Percentiles rank a stretch among this genome's conserved stretches.
Evolutionary conservation across 352 stramenopile species (phyloP).

Genomic region (Phytopythium helicoides): DNA sequence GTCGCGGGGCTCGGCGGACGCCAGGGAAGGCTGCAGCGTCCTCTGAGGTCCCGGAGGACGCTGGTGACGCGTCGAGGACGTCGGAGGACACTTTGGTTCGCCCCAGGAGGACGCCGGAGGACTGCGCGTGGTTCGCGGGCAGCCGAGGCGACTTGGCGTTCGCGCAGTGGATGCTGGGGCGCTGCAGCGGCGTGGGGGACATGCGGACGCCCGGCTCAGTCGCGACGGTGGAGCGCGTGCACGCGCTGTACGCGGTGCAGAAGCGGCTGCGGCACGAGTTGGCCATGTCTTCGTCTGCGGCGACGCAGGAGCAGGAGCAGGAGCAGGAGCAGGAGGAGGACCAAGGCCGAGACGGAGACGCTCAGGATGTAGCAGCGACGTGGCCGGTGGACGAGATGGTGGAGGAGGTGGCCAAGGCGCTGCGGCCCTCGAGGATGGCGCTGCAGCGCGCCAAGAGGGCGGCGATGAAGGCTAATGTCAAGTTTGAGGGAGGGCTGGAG

Average conservation of each 20-base stretch:
- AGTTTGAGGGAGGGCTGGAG: conserved; percentile 28
- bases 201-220: conserved; percentile 22
- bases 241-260: conserved; percentile 42
- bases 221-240: conserved; percentile 25
- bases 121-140: conserved; percentile 43
- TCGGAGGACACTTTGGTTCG: not conserved
- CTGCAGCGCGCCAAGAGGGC: conserved; percentile 17
- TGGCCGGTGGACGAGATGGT: conserved; percentile 24
- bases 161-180: conserved; percentile 57
- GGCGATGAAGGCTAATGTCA: conserved; percentile 17
- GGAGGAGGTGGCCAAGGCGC: conserved; percentile 27
- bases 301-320: conserved; percentile 8
- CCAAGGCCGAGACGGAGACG: conserved; percentile 1
- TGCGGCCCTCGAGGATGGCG: conserved; percentile 26
- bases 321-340: conserved; percentile 5
- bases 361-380: conserved; percentile 8
- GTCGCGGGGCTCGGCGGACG: conserved; percentile 55
- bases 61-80: not conserved
- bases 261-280: conserved; percentile 45
- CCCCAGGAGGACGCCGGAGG: conserved; percentile 8
- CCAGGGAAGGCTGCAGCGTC: conserved; percentile 22
- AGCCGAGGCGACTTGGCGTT: conserved; percentile 42
- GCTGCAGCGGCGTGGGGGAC: conserved; percentile 45
- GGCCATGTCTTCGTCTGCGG: conserved; percentile 10
- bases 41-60: not conserved